A percentile compares a stretch with the other conserved stretches of the same genome.
Evolutionary conservation across 2,329 filamentous ascomycete species (phyloP).

Genomic region (Emmonsia crescens): DNA sequence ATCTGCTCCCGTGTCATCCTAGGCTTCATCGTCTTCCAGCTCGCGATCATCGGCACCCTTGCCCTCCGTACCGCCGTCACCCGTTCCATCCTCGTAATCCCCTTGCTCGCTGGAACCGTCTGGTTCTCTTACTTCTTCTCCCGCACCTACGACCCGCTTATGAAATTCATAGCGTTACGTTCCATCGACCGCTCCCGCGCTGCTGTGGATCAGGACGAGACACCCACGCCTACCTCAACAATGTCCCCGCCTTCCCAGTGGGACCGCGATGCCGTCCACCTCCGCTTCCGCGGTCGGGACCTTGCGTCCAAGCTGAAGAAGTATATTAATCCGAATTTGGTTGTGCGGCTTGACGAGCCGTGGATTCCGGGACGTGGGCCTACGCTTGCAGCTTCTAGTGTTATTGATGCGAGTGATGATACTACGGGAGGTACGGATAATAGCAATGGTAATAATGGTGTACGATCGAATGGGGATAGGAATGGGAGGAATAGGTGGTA

Average conservation of each 20-base stretch:
- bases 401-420: neutral
- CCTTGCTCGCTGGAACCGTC: slow-evolving; percentile 66
- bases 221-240: slow-evolving; percentile 27
- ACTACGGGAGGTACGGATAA: neutral
- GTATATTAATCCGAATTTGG: slow-evolving; percentile 38
- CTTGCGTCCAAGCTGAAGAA: slow-evolving; percentile 32
- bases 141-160: slow-evolving; percentile 74
- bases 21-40: slow-evolving; percentile 76
- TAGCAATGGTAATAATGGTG: neutral
- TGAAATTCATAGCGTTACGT: slow-evolving; percentile 80
- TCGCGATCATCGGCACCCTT: slow-evolving; percentile 81
- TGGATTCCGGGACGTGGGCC: slow-evolving; percentile 31
- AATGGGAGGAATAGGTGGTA: neutral
- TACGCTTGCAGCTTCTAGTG: neutral
- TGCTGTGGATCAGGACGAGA: slow-evolving; percentile 12
- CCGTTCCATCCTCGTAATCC: slow-evolving; percentile 60
- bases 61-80: slow-evolving; percentile 63
- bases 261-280: slow-evolving; percentile 33
- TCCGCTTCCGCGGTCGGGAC: slow-evolving; percentile 31
- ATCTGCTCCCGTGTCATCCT: slow-evolving; percentile 87
- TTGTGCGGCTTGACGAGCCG: slow-evolving; percentile 33
- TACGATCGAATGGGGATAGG: neutral
- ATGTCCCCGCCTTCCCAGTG: slow-evolving; percentile 33
- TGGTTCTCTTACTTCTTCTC: slow-evolving; percentile 84
- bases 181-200: slow-evolving; percentile 59